phyloP scores from a whole-genome alignment of 179 eudicot genomes.

The Nepenthes alata region DNA sequence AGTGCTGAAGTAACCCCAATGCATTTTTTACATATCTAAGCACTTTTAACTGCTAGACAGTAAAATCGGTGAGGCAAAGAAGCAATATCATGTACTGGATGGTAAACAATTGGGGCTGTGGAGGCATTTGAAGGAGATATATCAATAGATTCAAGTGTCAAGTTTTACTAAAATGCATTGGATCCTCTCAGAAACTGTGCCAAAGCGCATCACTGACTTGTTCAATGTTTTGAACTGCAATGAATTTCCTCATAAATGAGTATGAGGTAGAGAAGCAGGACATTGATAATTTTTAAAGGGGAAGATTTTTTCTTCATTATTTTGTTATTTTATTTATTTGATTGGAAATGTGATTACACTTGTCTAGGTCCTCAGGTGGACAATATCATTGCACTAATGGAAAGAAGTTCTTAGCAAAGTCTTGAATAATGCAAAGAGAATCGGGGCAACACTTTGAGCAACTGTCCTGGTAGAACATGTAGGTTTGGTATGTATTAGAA shows the following conservation, averaged over 20 bases:
- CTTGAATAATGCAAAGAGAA: slow-evolving; percentile 58
- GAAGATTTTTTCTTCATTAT: slow-evolving; percentile 42
- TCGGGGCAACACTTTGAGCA: slow-evolving; percentile 32
- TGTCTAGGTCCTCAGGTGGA: slow-evolving; percentile 46
- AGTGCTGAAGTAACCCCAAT: slow-evolving; percentile 1
- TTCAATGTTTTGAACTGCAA: slow-evolving; percentile 37
- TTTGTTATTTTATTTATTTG: background rate
- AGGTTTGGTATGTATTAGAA: slow-evolving; percentile 41
- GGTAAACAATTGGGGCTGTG: slow-evolving; percentile 74
- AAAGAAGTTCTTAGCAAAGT: slow-evolving; percentile 42
- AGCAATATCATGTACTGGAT: slow-evolving; percentile 79
- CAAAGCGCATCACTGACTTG: slow-evolving; percentile 11
- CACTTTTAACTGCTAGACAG: slow-evolving; percentile 45
- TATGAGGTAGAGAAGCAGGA: slow-evolving; percentile 69
- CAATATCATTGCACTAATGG: slow-evolving; percentile 52
- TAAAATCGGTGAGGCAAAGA: slow-evolving; percentile 69
- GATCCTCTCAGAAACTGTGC: background rate
- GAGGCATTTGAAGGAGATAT: slow-evolving; percentile 85
- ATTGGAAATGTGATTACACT: background rate
- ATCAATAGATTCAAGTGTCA: slow-evolving; percentile 76
- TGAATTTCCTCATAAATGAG: slow-evolving; percentile 79
- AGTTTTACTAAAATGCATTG: slow-evolving; percentile 3
- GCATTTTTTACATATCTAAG: slow-evolving; percentile 37
- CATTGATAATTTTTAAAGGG: slow-evolving; percentile 51
- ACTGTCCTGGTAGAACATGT: slow-evolving; percentile 67